These are phyloP conservation scores for Colletotrichum paranaense DNA, from an alignment of 2,329 filamentous ascomycete genomes.

Conservation along the genomic window DNA sequence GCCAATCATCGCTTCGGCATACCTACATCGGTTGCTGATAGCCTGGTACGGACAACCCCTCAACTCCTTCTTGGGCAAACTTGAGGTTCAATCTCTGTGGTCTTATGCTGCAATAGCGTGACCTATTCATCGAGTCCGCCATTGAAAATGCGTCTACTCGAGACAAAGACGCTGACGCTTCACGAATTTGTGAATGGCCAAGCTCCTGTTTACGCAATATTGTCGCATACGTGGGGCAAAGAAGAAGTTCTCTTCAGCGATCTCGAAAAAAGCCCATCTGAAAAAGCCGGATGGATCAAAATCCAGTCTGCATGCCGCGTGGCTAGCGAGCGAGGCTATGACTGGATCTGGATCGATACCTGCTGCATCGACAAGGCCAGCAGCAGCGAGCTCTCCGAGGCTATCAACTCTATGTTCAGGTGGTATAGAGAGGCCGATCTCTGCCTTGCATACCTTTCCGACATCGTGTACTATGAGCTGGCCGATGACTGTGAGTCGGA, in stretches of 20 bases:
- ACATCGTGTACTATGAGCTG: conserved; percentile 27
- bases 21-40: neutral
- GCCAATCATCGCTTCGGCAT: conserved; percentile 22
- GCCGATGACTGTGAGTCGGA: neutral
- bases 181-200: neutral
- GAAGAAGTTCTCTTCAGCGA: conserved; percentile 42
- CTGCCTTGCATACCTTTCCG: conserved; percentile 48
- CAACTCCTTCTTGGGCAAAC: neutral
- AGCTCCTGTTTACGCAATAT: conserved; percentile 41
- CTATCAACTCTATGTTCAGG: conserved; percentile 41
- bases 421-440: conserved; percentile 48
- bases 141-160: neutral
- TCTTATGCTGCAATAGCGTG: rapidly evolving
- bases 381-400: conserved; percentile 45
- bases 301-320: conserved; percentile 30
- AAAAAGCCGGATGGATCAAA: conserved; percentile 37
- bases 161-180: neutral
- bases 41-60: neutral
- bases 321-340: conserved; percentile 39
- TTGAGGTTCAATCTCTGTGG: too few species aligned
- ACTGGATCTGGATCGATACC: conserved; percentile 50
- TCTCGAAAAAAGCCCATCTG: neutral
- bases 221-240: conserved; percentile 43
- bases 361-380: conserved; percentile 49
- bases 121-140: rapidly evolving